Percentiles rank a stretch among this genome's conserved stretches.
Evolutionary conservation across 352 stramenopile species (phyloP).

Genomic region (Thalassiosira mediterranea): DNA sequence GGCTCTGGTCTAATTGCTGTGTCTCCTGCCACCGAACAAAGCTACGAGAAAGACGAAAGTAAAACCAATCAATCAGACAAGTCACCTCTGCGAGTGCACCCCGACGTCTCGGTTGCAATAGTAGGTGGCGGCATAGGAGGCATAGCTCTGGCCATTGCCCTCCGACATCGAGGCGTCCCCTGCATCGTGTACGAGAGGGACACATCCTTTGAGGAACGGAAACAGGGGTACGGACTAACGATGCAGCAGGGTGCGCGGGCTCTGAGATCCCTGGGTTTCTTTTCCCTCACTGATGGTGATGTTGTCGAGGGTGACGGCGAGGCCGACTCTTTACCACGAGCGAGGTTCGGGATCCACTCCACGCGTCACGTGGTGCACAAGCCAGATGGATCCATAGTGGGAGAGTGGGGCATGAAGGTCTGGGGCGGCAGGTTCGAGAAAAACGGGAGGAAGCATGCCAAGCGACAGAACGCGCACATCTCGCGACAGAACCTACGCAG

Average conservation of each 20-base stretch:
- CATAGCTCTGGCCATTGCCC: slow-evolving; percentile 74
- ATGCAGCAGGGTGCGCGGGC: slow-evolving; percentile 85
- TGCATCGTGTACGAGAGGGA: slow-evolving; percentile 83
- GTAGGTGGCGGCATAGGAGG: slow-evolving; percentile 84
- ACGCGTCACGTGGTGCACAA: slow-evolving; percentile 82
- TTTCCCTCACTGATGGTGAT: slow-evolving; percentile 29
- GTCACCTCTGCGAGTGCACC: background rate
- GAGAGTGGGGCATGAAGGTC: slow-evolving; percentile 82
- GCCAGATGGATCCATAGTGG: slow-evolving; percentile 69
- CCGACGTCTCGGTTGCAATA: slow-evolving; percentile 67
- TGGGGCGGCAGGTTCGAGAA: slow-evolving; percentile 66
- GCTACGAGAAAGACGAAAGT: background rate
- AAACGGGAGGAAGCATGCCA: slow-evolving; percentile 50
- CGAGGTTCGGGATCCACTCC: slow-evolving; percentile 68
- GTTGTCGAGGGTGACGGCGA: slow-evolving; percentile 14
- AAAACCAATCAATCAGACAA: slow-evolving; percentile 2
- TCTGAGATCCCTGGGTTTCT: slow-evolving; percentile 62
- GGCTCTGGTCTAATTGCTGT: slow-evolving; percentile 42
- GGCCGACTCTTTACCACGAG: background rate
- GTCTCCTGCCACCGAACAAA: background rate
- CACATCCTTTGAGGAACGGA: slow-evolving; percentile 67
- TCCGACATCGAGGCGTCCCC: slow-evolving; percentile 75
- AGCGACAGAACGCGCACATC: slow-evolving; percentile 85
- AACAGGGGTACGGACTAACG: slow-evolving; percentile 85
- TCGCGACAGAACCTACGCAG: slow-evolving; percentile 77